phyloP scores from a whole-genome alignment of 257 asterid species.

The Salvia hispanica region DNA sequence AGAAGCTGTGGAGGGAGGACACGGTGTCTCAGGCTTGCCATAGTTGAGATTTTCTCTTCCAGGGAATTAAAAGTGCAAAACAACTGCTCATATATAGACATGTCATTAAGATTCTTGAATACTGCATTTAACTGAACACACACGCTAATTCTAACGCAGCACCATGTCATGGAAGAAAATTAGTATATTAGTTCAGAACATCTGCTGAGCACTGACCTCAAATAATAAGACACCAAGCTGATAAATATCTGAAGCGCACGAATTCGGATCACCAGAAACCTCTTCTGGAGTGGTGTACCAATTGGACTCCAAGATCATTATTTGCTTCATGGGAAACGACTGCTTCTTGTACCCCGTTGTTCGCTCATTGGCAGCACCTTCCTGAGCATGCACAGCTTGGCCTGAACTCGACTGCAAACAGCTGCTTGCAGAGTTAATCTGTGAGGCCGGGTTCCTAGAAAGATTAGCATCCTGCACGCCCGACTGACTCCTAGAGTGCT shows the following conservation, averaged over 20 bases:
- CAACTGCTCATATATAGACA: slow-evolving; percentile 56
- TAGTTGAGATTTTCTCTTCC: slow-evolving; percentile 74
- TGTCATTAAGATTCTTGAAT: slow-evolving; percentile 5
- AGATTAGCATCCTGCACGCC: no score
- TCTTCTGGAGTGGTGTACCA: slow-evolving; percentile 93
- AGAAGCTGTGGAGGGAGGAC: slow-evolving; percentile 94
- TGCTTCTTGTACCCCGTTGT: slow-evolving; percentile 53
- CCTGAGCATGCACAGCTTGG: slow-evolving; percentile 37
- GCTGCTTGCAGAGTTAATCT: slow-evolving; percentile 43
- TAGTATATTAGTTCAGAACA: neutral
- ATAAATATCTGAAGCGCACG: slow-evolving; percentile 84
- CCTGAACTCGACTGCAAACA: slow-evolving; percentile 49
- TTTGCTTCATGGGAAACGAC: slow-evolving; percentile 80
- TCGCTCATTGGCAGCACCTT: slow-evolving; percentile 39
- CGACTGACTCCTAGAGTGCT: no score
- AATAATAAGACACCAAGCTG: slow-evolving; percentile 92
- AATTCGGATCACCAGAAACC: slow-evolving; percentile 48
- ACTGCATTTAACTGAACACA: neutral
- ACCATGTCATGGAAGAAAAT: slow-evolving; percentile 24
- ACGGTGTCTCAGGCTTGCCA: slow-evolving; percentile 86
- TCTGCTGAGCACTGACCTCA: slow-evolving; percentile 55
- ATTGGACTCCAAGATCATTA: slow-evolving; percentile 74
- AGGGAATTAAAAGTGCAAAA: slow-evolving; percentile 56
- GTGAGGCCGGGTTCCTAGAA: slow-evolving; percentile 39
- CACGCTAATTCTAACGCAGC: slow-evolving; percentile 19